Evolutionary conservation across 306 rosid species (phyloP).

Genomic region (Mimosa bimucronata): DNA sequence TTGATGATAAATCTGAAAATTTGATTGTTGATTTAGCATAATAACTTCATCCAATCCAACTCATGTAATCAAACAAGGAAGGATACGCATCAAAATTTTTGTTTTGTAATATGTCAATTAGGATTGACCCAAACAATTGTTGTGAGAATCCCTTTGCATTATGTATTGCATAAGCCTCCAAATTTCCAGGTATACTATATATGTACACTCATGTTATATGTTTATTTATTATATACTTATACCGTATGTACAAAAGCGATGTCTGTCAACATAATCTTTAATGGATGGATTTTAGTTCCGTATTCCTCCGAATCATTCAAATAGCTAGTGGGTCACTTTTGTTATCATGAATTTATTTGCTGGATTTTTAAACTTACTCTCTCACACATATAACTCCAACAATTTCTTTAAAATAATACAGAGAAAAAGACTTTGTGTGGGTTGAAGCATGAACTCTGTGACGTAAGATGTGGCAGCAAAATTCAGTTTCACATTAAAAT

Average conservation of each 20-base stretch:
- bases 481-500: not conserved
- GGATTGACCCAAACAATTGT: constrained; percentile 31
- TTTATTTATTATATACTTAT: constrained; percentile 12
- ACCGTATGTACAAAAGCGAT: constrained; percentile 47
- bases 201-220: not conserved
- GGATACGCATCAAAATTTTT: too few relatives aligned
- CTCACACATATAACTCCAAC: constrained; percentile 16
- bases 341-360: constrained; percentile 53
- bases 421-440: not conserved
- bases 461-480: constrained; percentile 7
- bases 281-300: constrained; percentile 68
- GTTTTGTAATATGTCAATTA: not conserved
- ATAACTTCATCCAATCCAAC: too few relatives aligned
- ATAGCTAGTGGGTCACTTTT: constrained; percentile 50
- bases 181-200: constrained; percentile 53
- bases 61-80: too few relatives aligned
- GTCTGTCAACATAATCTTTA: constrained; percentile 54
- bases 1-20: too few relatives aligned
- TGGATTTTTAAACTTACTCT: constrained; percentile 35
- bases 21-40: too few relatives aligned
- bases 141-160: constrained; percentile 37
- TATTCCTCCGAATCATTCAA: constrained; percentile 66
- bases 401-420: not conserved
- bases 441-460: constrained; percentile 4
- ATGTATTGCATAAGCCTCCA: constrained; percentile 60